phyloP scores from a whole-genome alignment of 805 yeast species.

The Zygotorulaspora florentina region DNA sequence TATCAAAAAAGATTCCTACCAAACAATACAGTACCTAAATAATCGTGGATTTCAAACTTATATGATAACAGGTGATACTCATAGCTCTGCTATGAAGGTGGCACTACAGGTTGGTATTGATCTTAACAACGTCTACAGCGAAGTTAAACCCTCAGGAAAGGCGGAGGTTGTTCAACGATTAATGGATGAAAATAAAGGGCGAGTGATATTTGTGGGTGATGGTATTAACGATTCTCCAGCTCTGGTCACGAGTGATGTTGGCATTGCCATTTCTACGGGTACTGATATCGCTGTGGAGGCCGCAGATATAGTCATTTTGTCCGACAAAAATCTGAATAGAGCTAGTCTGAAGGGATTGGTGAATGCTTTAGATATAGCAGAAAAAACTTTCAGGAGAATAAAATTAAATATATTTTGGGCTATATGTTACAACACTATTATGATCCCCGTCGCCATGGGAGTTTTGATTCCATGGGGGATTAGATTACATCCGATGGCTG shows the following conservation, averaged over 20 bases:
- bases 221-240: conserved; percentile 99
- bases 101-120: conserved; percentile 69
- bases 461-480: conserved; percentile 74
- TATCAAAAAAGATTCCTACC: conserved; percentile 59
- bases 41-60: conserved; percentile 58
- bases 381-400: conserved; percentile 65
- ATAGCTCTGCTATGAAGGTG: conserved; percentile 54
- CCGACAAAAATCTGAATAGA: conserved; percentile 31
- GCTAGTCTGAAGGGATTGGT: conserved; percentile 45
- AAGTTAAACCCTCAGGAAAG: conserved; percentile 73
- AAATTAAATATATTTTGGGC: conserved; percentile 87
- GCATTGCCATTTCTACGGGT: conserved; percentile 88
- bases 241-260: conserved; percentile 78
- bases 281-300: conserved; percentile 96
- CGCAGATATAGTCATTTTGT: conserved; percentile 83
- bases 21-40: conserved; percentile 53
- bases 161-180: conserved; percentile 58
- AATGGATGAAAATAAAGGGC: conserved; percentile 38
- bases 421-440: conserved; percentile 70
- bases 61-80: conserved; percentile 87
- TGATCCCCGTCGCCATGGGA: conserved; percentile 95
- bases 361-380: conserved; percentile 64
- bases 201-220: conserved; percentile 90
- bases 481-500: conserved; percentile 80
- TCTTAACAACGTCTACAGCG: conserved; percentile 60